Conservation (phyloP, 2,329 filamentous ascomycete genomes). For the Monosporascus sp. region DNA sequence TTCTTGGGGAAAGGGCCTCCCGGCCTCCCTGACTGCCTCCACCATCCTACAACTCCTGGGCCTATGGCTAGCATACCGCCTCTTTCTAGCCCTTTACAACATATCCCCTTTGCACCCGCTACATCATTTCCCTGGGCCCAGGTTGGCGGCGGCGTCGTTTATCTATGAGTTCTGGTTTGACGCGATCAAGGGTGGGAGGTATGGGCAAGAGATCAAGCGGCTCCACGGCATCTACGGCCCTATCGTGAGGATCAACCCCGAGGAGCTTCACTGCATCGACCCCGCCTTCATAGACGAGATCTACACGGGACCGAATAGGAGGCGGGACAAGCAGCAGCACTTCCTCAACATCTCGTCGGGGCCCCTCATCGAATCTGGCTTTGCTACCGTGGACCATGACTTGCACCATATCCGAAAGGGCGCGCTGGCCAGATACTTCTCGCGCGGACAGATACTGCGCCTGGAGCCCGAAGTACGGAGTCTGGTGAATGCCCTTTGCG, state of each 20-base stretch:
- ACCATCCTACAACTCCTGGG: conserved; percentile 3
- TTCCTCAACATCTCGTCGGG: conserved; percentile 9
- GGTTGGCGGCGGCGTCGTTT: conserved; percentile 8
- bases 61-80: conserved; percentile 7
- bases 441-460: conserved; percentile 25
- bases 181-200: conserved; percentile 1
- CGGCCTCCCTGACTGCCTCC: background rate
- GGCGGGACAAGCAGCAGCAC: conserved; percentile 22
- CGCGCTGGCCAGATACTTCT: conserved; percentile 22
- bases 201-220: conserved; percentile 1
- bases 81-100: conserved; percentile 14
- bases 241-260: conserved; percentile 12
- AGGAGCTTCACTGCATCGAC: conserved; percentile 18
- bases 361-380: conserved; percentile 2
- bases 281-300: conserved; percentile 32
- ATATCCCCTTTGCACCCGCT: conserved; percentile 17
- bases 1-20: too few relatives aligned
- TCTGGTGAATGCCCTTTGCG: conserved; percentile 6
- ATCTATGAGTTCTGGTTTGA: conserved; percentile 2
- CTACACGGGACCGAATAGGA: conserved; percentile 26
- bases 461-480: conserved; percentile 15
- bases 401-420: conserved; percentile 17
- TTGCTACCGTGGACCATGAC: conserved; percentile 17
- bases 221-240: conserved; percentile 4
- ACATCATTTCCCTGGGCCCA: conserved; percentile 15